A percentile compares a stretch with the other conserved stretches of the same genome.
These are phyloP conservation scores for Arthonia radiata DNA, from an alignment of 495 filamentous ascomycete species.

Conservation along the genomic window DNA sequence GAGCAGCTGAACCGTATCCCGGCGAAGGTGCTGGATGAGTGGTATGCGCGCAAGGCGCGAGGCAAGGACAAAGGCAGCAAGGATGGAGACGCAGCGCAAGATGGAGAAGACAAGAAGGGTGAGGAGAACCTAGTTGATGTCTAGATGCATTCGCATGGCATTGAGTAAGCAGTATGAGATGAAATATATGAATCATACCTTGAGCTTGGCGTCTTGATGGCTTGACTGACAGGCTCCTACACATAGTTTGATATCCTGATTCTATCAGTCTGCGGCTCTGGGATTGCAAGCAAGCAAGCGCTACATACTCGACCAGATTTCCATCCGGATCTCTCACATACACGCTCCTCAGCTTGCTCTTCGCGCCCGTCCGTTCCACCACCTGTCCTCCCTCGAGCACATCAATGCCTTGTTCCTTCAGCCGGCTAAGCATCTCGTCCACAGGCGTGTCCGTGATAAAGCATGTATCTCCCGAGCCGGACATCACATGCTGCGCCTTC, in stretches of 20 bases:
- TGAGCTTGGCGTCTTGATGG: no score
- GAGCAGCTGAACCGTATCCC: slow-evolving; percentile 94
- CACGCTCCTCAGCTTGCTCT: slow-evolving; percentile 24
- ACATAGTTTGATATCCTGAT: no score
- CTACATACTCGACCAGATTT: slow-evolving; percentile 28
- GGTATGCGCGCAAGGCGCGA: slow-evolving; percentile 55
- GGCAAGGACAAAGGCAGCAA: slow-evolving; percentile 26
- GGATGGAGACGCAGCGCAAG: slow-evolving; percentile 24
- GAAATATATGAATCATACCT: no score
- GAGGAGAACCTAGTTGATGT: slow-evolving; percentile 26
- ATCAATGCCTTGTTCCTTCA: slow-evolving; percentile 16
- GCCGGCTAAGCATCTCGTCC: slow-evolving; percentile 13
- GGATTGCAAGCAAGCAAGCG: no score
- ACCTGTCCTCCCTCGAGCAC: slow-evolving; percentile 21
- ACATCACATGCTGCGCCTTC: slow-evolving; percentile 21
- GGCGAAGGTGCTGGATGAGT: slow-evolving; percentile 77
- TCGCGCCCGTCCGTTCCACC: slow-evolving; percentile 24
- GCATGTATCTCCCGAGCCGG: slow-evolving; percentile 27
- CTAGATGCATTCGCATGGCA: no score
- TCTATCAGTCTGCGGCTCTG: no score
- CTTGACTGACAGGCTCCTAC: no score
- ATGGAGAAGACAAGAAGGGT: slow-evolving; percentile 43
- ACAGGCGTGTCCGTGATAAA: slow-evolving; percentile 23
- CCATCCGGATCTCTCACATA: slow-evolving; percentile 31
- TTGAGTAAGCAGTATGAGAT: no score